phyloP scores from a whole-genome alignment of 768 basidiomycete genomes.

The Tylopilus rubrobrunneus region DNA sequence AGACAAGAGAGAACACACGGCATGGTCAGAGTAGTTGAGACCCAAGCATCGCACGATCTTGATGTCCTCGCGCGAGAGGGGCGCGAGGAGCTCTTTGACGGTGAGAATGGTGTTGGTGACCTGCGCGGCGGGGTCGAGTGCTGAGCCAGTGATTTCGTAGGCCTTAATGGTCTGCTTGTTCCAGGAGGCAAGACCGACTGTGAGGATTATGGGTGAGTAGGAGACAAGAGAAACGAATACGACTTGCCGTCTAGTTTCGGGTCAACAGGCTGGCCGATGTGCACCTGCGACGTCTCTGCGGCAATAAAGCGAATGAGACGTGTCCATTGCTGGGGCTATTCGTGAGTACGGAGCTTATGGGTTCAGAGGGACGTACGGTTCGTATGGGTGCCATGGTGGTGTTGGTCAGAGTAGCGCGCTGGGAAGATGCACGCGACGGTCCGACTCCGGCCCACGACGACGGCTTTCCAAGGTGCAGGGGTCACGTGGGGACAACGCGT shows the following conservation, averaged over 20 bases:
- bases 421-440: neutral
- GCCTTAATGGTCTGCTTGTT: constrained; percentile 57
- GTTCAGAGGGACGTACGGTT: constrained; percentile 39
- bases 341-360: neutral
- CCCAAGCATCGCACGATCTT: constrained; percentile 74
- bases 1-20: constrained; percentile 39
- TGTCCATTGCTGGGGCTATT: constrained; percentile 46
- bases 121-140: constrained; percentile 61
- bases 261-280: constrained; percentile 76
- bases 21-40: constrained; percentile 83
- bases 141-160: constrained; percentile 68
- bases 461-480: neutral
- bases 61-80: constrained; percentile 63
- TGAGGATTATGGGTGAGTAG: neutral
- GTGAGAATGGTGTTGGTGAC: constrained; percentile 63
- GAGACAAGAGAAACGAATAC: neutral
- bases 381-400: constrained; percentile 53
- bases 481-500: constrained; percentile 31
- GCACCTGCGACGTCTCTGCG: constrained; percentile 66
- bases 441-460: too few relatives aligned
- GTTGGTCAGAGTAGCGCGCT: neutral
- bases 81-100: constrained; percentile 65
- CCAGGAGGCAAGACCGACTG: constrained; percentile 59
- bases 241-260: constrained; percentile 55
- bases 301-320: constrained; percentile 82